Evolutionary conservation across 2,329 filamentous ascomycete genomes (phyloP).

Genomic region (Ophiocordyceps robertsii): DNA sequence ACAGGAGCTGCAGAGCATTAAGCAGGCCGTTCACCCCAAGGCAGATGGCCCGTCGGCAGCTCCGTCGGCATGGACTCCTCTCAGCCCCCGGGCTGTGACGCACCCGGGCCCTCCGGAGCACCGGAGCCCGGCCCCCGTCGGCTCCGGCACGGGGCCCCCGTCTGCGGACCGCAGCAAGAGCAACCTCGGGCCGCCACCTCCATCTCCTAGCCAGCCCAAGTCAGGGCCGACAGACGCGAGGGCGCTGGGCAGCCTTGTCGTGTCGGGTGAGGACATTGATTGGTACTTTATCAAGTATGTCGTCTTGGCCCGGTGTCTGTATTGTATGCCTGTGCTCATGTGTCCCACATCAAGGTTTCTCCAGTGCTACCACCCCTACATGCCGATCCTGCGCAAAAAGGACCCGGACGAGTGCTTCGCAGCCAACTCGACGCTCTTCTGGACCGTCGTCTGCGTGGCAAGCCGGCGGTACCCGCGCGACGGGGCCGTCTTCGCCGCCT

Average conservation of each 20-base stretch:
- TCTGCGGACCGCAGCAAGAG: background rate
- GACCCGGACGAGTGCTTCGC: constrained; percentile 39
- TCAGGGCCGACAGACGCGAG: constrained; percentile 22
- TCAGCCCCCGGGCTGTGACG: constrained; percentile 13
- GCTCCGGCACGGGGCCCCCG: constrained; percentile 4
- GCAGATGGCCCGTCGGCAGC: constrained; percentile 8
- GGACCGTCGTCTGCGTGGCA: constrained; percentile 37
- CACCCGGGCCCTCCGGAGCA: constrained; percentile 10
- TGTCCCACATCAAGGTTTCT: constrained; percentile 27
- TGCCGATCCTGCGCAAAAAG: constrained; percentile 34
- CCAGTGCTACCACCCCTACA: constrained; percentile 36
- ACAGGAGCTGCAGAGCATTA: constrained; percentile 40
- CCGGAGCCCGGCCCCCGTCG: constrained; percentile 1
- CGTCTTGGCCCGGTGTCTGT: background rate
- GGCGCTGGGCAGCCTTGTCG: constrained; percentile 30
- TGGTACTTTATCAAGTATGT: constrained; percentile 40
- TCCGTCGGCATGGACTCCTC: constrained; percentile 14
- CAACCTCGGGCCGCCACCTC: constrained; percentile 3
- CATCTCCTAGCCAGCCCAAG: constrained; percentile 10
- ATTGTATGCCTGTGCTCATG: background rate
- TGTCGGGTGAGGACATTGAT: constrained; percentile 39
- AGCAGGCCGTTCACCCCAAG: constrained; percentile 30
- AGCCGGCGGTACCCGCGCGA: constrained; percentile 34
- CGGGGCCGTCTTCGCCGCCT: constrained; percentile 25
- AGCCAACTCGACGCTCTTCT: constrained; percentile 35